phyloP scores from a whole-genome alignment of 805 yeast species.

The Nakazawaea pomicola region DNA sequence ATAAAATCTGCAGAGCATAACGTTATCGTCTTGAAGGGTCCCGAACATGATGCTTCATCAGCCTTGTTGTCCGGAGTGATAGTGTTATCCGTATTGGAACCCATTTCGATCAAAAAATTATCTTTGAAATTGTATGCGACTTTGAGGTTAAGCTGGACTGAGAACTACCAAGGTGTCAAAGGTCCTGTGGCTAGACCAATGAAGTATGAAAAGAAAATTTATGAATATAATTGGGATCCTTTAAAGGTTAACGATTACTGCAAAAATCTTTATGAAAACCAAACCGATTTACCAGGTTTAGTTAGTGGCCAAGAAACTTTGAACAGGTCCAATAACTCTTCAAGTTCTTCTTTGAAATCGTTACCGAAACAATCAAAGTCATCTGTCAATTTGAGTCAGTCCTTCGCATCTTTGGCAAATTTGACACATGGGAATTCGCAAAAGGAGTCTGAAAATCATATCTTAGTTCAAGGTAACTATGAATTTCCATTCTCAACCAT shows the following conservation, averaged over 20 bases:
- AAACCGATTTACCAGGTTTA: conserved; percentile 18
- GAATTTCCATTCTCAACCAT: conserved; percentile 86
- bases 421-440: conserved; percentile 16
- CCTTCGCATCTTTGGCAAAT: conserved; percentile 18
- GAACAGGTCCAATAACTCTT: conserved; percentile 32
- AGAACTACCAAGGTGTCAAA: conserved; percentile 40
- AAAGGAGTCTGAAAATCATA: conserved; percentile 25
- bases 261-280: conserved; percentile 12
- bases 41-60: conserved; percentile 72
- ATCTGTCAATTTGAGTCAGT: conserved; percentile 20
- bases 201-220: conserved; percentile 56
- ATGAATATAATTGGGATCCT: conserved; percentile 76
- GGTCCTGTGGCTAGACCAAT: conserved; percentile 40
- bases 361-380: conserved; percentile 35
- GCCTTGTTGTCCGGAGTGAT: conserved; percentile 73
- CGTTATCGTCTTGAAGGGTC: conserved; percentile 76
- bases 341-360: conserved; percentile 38
- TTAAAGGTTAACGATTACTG: conserved; percentile 44
- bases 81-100: conserved; percentile 70
- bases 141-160: conserved; percentile 61
- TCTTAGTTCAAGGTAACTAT: conserved; percentile 70
- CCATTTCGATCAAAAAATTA: conserved; percentile 62
- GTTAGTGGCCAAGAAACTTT: conserved; percentile 24
- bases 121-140: conserved; percentile 63
- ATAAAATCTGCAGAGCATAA: conserved; percentile 67